Evolutionary conservation across 768 basidiomycete species (phyloP), one percentile per base, ranked within the genome.

Genomic region (Suillus discolor): DNA sequence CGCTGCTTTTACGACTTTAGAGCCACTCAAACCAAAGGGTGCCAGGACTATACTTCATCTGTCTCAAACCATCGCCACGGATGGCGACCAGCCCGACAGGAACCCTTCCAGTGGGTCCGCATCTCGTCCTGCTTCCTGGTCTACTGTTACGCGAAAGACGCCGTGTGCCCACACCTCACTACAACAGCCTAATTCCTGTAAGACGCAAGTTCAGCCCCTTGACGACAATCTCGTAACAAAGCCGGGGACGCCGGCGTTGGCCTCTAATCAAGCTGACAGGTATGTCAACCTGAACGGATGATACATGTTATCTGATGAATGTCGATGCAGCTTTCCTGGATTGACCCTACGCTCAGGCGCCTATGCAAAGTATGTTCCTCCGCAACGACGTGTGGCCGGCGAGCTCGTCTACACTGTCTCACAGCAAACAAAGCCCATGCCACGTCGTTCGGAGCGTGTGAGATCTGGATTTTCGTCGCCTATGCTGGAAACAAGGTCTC

Each of bases 361-460:
- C 11, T 39, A 59, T 28, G 57, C 38, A 9, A 59, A 39, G 16
- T 59, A 59, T 23, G 38, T 59, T 59, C 57, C 57, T 28, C 25
- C 59, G 41, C 39, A 60, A 28, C 36, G n/a, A 1, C 59, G 18
- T 42, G 41, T 60, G 25, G 39, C 59, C 20, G 39, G 25, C 16
- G 59, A 59, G 38, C 38, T 59, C 16, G 57, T 25, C 8, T 39
- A 59, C 6, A 60, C 41, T 6, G 41, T 60, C 59, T 20, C 59
- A 42, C 59, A 59, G 16, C 23, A 23, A 16, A 25, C 18, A 16
- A 25, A 23, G 4, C 9, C 39, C 16, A 39, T 5, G 36, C n/a
- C n/a, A 1, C 36, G 3, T 41, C 16, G 8, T 5, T 41, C 38
- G 5, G 57, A 39, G 4, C 23, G 38, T 9, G 13, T 23, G 23